Conservation (phyloP, 345 rosid genomes). For the Ceriops zippeliana region DNA sequence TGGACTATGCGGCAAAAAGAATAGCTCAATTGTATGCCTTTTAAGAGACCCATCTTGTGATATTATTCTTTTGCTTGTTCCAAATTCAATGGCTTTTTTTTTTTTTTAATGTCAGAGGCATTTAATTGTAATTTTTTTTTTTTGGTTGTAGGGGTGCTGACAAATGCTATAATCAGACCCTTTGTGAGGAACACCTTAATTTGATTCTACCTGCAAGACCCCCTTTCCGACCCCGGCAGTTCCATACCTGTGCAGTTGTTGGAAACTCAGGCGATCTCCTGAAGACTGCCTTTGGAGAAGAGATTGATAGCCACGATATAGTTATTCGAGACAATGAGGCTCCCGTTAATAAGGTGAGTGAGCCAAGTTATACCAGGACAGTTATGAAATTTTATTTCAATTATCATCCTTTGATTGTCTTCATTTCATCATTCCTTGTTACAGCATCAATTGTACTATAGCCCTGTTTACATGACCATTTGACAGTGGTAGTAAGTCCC, state of each 20-base stretch:
- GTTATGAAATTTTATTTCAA: no score
- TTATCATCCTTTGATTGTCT: no score
- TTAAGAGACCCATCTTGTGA: neutral
- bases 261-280: slow-evolving; percentile 95
- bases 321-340: slow-evolving; percentile 95
- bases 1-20: slow-evolving; percentile 88
- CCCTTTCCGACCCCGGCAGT: slow-evolving; percentile 81
- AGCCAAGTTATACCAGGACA: neutral
- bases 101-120: neutral
- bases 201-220: slow-evolving; percentile 80
- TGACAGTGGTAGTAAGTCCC: neutral
- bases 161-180: slow-evolving; percentile 72
- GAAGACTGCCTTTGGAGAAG: slow-evolving; percentile 78
- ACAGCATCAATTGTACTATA: no score
- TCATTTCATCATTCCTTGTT: no score
- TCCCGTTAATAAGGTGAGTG: slow-evolving; percentile 75
- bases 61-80: neutral
- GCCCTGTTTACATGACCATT: neutral
- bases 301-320: slow-evolving; percentile 91
- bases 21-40: slow-evolving; percentile 79
- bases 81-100: neutral
- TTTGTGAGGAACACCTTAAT: slow-evolving; percentile 88
- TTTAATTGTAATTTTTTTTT: slow-evolving; percentile 1
- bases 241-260: slow-evolving; percentile 80
- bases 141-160: slow-evolving; percentile 63